Evolutionary conservation across 2,329 filamentous ascomycete genomes (phyloP).

Genomic region (Ascochyta lentis): DNA sequence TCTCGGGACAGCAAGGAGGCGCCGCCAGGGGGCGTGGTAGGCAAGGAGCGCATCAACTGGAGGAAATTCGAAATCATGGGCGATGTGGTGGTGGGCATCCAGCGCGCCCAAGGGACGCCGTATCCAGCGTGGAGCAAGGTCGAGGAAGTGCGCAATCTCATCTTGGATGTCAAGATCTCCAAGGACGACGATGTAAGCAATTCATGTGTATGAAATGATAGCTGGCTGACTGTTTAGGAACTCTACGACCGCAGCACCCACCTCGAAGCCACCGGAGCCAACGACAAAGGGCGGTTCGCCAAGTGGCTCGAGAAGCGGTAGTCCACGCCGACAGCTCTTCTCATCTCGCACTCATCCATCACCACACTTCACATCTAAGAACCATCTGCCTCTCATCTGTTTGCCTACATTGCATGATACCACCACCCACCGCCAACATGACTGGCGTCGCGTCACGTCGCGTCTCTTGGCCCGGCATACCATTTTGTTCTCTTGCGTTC

Average conservation of each 20-base stretch:
- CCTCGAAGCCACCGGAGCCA: conserved; percentile 58
- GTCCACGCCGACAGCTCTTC: conserved; percentile 16
- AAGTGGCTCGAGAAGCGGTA: conserved; percentile 57
- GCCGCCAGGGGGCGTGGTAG: conserved; percentile 44
- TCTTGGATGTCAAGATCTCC: conserved; percentile 81
- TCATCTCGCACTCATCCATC: too few relatives aligned
- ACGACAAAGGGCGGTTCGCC: conserved; percentile 51
- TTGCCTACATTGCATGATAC: too few relatives aligned
- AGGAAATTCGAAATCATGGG: conserved; percentile 97
- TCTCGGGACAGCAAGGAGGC: conserved; percentile 51
- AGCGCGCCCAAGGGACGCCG: conserved; percentile 85
- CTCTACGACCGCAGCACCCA: conserved; percentile 65
- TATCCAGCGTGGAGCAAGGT: conserved; percentile 76
- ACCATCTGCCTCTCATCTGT: too few relatives aligned
- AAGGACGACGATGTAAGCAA: conserved; percentile 84
- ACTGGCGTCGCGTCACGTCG: too few relatives aligned
- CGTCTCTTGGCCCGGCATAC: too few relatives aligned
- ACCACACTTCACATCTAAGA: too few relatives aligned
- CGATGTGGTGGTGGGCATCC: conserved; percentile 87
- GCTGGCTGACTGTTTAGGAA: conserved; percentile 52
- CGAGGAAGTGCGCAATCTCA: conserved; percentile 73
- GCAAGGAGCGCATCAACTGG: conserved; percentile 84
- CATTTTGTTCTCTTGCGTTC: too few relatives aligned
- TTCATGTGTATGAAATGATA: too few relatives aligned
- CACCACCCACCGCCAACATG: too few relatives aligned